Percentiles rank a stretch among this genome's conserved stretches.
Conservation (phyloP, 2,329 filamentous ascomycete species). For the Colletotrichum eremochloae region DNA sequence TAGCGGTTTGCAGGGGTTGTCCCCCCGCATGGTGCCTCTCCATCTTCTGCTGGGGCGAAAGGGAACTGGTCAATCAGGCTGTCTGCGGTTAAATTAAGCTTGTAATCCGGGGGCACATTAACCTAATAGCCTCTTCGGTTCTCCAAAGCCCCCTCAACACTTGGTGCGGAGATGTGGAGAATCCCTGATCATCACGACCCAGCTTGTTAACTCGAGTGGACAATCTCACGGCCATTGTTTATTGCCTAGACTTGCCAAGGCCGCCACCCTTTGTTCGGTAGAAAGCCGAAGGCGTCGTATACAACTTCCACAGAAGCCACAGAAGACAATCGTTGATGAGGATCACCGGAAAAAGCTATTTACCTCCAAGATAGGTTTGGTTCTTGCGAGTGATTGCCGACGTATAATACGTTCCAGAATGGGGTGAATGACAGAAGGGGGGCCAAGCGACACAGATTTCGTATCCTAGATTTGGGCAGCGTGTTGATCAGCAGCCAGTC, state of each 20-base stretch:
- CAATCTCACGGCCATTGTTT: neutral
- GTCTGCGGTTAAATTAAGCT: slow-evolving; percentile 41
- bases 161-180: slow-evolving; percentile 33
- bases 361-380: neutral
- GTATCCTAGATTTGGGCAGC: too few relatives aligned
- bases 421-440: neutral
- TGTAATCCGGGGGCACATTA: slow-evolving; percentile 30
- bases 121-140: slow-evolving; percentile 41
- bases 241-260: neutral
- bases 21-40: slow-evolving; percentile 17
- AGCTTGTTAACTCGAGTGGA: neutral
- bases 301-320: neutral
- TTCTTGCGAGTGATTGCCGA: neutral
- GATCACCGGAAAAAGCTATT: neutral
- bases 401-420: neutral
- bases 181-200: slow-evolving; percentile 20
- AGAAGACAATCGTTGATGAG: neutral
- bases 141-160: slow-evolving; percentile 26
- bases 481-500: too few relatives aligned
- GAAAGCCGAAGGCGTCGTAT: neutral
- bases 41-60: slow-evolving; percentile 34
- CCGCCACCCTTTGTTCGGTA: neutral
- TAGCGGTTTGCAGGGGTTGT: slow-evolving; percentile 26
- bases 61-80: slow-evolving; percentile 36
- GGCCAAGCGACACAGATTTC: neutral